Evolutionary conservation across 768 basidiomycete genomes (phyloP), one percentile per base, ranked within the genome.

Genomic region (Psilocybe tampanensis): DNA sequence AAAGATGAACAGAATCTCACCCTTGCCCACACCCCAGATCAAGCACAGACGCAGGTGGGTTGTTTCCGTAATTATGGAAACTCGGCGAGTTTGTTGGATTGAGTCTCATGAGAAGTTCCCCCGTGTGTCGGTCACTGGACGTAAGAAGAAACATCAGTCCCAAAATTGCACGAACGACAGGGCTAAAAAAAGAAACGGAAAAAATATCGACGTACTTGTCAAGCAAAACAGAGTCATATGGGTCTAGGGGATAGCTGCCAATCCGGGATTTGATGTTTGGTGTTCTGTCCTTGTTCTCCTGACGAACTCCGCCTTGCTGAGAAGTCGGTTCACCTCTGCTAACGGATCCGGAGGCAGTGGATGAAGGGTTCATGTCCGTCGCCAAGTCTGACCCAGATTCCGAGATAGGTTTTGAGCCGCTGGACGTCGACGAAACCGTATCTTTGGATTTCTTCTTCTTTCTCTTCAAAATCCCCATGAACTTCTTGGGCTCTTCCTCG

Each of bases 11-110:
- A 18, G 44, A 56, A n/a, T 26, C 66, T 54, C 52, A 72, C 71
- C 89, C 89, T 58, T 82, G 64, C 6, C 91, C 90, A 66, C 89
- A 91, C 1, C 90, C 90, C 7, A 92, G 70, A 63, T 92, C 90
- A 12, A 92, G 79, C 32, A 89, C 83, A 33, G 76, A 71, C 0
- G 68, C 64, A 1, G 89, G 86, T 0, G 78, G 76, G 12, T 66
- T 66, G 43, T 76, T 74, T 24, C 75, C 67, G 63, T 80, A 80
- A 62, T 80, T 68, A 60, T 82, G 76, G 62, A 91, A 90, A 0
- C 81, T 82, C 0, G 89, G 89, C 0, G 80, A 79, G 15, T 72
- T 74, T 2, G 73, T 74, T 6, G 75, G 72, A 51, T 78, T 82
- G n/a, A 92, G 73, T 21, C 79, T 80, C n/a, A 72, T 76, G 19